These are phyloP conservation scores for Plasmodium vinckei DNA, from an alignment of 169 alveolate genomes.

Conservation along the genomic window DNA sequence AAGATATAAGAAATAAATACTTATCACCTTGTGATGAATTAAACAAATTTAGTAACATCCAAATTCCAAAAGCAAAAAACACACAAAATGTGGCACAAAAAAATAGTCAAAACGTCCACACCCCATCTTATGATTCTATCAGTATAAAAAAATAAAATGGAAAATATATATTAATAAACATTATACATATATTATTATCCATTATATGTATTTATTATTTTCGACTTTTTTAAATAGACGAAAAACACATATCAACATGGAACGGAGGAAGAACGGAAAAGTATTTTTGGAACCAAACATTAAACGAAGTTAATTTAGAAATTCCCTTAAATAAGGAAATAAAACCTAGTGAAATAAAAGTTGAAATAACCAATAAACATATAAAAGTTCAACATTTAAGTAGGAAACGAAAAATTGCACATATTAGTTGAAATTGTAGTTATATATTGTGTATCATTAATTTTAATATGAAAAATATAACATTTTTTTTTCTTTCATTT, in stretches of 20 bases:
- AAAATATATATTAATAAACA: no score
- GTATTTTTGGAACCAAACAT: slow-evolving; percentile 85
- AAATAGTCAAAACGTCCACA: neutral
- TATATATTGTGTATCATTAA: neutral
- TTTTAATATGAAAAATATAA: neutral
- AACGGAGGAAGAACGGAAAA: slow-evolving; percentile 83
- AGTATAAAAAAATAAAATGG: slow-evolving; percentile 7
- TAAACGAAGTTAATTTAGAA: slow-evolving; percentile 83
- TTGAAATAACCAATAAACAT: slow-evolving; percentile 48
- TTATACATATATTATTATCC: no score
- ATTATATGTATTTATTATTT: neutral
- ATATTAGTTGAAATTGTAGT: neutral
- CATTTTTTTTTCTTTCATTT: neutral
- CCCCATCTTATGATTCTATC: neutral
- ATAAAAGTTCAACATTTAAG: slow-evolving; percentile 45
- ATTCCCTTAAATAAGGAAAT: slow-evolving; percentile 64
- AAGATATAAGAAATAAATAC: slow-evolving; percentile 62
- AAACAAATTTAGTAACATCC: slow-evolving; percentile 27
- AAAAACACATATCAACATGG: slow-evolving; percentile 78
- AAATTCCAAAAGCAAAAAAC: slow-evolving; percentile 19
- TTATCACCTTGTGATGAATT: slow-evolving; percentile 59
- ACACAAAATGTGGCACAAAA: neutral
- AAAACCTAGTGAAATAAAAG: slow-evolving; percentile 58
- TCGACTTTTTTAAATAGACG: slow-evolving; percentile 17
- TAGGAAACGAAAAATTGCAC: slow-evolving; percentile 4